phyloP scores from a whole-genome alignment of 2,329 filamentous ascomycete genomes.

The Colletotrichum navitas region DNA sequence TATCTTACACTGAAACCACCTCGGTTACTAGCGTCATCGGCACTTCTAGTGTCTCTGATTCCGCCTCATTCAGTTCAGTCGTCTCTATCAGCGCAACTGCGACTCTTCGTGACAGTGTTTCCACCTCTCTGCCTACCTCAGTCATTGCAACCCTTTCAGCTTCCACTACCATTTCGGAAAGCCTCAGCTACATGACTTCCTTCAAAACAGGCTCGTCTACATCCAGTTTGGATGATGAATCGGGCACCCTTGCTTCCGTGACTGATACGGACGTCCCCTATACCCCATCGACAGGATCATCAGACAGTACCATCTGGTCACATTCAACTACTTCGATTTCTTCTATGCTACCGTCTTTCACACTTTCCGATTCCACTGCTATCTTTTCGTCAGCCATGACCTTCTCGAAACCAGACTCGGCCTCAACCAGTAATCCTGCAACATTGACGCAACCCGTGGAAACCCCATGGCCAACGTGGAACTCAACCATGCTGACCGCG shows the following conservation, averaged over 20 bases:
- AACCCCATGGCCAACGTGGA: constrained; percentile 24
- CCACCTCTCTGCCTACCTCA: neutral
- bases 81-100: neutral
- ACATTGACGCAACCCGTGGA: constrained; percentile 32
- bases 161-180: neutral
- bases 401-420: neutral
- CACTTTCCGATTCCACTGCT: constrained; percentile 3
- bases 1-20: constrained; percentile 4
- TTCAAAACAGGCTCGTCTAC: neutral
- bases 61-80: neutral
- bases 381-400: neutral
- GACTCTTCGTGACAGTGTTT: neutral
- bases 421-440: neutral
- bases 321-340: neutral
- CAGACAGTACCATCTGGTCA: neutral
- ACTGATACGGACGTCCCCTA: neutral
- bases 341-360: constrained; percentile 15
- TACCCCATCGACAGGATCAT: neutral
- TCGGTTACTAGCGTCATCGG: constrained; percentile 2
- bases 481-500: constrained; percentile 15
- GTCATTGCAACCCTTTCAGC: neutral
- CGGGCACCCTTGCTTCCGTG: constrained; percentile 23
- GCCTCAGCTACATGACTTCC: neutral
- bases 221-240: neutral
- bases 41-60: neutral